Base-by-base conservation (phyloP, 2,329 filamentous ascomycete species). In the Cladophialophora yegresii region DNA sequence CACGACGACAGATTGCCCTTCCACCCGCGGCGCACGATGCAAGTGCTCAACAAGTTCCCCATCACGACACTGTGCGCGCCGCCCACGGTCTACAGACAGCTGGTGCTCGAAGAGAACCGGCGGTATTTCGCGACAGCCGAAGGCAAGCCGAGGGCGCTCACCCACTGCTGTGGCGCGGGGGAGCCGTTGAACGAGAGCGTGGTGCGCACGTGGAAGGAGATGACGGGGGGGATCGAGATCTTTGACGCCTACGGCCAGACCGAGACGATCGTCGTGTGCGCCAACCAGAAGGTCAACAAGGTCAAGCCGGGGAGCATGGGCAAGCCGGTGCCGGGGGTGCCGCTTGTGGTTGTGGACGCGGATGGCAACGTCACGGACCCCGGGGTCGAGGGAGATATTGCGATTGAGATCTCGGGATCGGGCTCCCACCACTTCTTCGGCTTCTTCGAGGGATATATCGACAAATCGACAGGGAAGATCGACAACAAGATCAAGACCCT, bases 51-150 rank as follows among this genome's bases (percentile, higher is more conserved):
- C 51, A 58, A 68, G 16, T 78, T 77, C 61, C 76, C 77, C 36
- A 77, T 79, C 63, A 78, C 76, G 5, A 79, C 76, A 1, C 70
- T 79, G 10, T 79, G 77, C 60, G 76, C 77, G 5, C 76, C 77
- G 16, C 77, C 77, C 4, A 77, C 76, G 1, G 76, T 74, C n/a
- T 79, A 78, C 62, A 66, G 77, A 33, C 77, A 79, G 58, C 71
- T 79, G 6, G 76, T 79, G 1, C 71, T 77, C 1, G 74, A 73
- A 13, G 72, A 76, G 26, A 73, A 69, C 57, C 69, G 71, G 4
- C 53, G 67, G 45, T 71, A 76, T 55, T 73, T 75, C 53, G 54
- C 69, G 23, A 57, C 70, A 33, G 63, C 26, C 3, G 16, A 54
- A 7, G 45, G 58, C 49, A 70, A 60, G 22, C 76, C 76, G 2